Evolutionary conservation across 208 protist species (phyloP).

Genomic region (Perkinsela sp.): DNA sequence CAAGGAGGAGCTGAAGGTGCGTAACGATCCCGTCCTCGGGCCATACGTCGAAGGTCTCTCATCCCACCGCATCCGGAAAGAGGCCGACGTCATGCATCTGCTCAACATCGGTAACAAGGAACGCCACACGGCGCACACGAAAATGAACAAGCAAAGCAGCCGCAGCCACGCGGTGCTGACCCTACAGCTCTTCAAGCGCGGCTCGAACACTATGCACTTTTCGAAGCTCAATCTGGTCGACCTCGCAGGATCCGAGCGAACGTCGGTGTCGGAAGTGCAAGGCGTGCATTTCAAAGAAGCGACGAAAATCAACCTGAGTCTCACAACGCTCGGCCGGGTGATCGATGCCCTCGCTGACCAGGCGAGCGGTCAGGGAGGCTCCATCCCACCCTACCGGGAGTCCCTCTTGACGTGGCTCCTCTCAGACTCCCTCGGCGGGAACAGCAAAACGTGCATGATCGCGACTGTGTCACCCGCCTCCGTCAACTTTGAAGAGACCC

Average conservation of each 20-base stretch:
- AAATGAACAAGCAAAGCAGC: slow-evolving; percentile 53
- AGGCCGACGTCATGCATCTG: slow-evolving; percentile 25
- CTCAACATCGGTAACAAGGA: slow-evolving; percentile 32
- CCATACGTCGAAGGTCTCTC: slow-evolving; percentile 36
- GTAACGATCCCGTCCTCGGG: slow-evolving; percentile 21
- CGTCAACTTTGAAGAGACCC: slow-evolving; percentile 13
- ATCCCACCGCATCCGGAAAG: slow-evolving; percentile 15
- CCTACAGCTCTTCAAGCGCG: slow-evolving; percentile 19
- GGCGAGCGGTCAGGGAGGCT: slow-evolving; percentile 21
- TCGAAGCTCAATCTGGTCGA: slow-evolving; percentile 70
- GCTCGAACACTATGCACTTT: slow-evolving; percentile 14
- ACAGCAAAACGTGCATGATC: slow-evolving; percentile 35
- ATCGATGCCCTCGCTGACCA: slow-evolving; percentile 41
- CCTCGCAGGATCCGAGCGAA: slow-evolving; percentile 64
- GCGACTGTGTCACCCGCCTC: slow-evolving; percentile 16
- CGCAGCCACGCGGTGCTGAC: slow-evolving; percentile 58
- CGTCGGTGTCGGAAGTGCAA: slow-evolving; percentile 18
- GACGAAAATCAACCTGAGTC: slow-evolving; percentile 62
- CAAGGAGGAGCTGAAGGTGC: slow-evolving; percentile 17
- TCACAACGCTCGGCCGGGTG: slow-evolving; percentile 61
- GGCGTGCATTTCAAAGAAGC: slow-evolving; percentile 30
- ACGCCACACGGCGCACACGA: slow-evolving; percentile 41
- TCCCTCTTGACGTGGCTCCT: slow-evolving; percentile 15
- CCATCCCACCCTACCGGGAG: slow-evolving; percentile 45
- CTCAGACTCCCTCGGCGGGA: slow-evolving; percentile 16